A percentile compares a stretch with the other conserved stretches of the same genome.
These are phyloP conservation scores for Chrysoporthe austroafricana DNA, from an alignment of 2,329 filamentous ascomycete species.

Conservation along the genomic window DNA sequence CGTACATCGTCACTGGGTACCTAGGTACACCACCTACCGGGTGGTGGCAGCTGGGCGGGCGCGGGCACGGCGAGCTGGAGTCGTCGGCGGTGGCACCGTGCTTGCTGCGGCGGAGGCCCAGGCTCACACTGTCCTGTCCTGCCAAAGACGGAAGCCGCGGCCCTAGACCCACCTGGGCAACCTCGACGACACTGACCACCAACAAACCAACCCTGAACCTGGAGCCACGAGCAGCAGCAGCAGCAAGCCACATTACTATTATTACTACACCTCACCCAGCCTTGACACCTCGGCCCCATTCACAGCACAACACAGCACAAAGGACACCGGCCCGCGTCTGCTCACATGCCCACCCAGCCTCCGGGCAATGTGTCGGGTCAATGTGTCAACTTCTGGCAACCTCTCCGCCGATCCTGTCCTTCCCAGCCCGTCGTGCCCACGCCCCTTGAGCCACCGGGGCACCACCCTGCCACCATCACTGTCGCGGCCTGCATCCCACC, in stretches of 20 bases:
- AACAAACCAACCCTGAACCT: neutral
- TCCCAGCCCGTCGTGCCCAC: too few relatives aligned
- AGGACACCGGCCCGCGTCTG: neutral
- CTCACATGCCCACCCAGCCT: slow-evolving; percentile 3
- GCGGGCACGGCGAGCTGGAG: too few relatives aligned
- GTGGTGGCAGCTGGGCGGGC: too few relatives aligned
- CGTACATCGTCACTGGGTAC: too few relatives aligned
- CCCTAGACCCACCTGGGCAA: neutral
- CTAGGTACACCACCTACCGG: too few relatives aligned
- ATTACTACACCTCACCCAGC: neutral
- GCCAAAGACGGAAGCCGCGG: slow-evolving; percentile 12
- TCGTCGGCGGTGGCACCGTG: neutral
- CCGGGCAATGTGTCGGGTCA: neutral
- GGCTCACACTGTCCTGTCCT: slow-evolving; percentile 7
- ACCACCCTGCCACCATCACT: neutral
- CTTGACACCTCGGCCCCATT: neutral
- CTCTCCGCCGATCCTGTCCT: slow-evolving; percentile 1
- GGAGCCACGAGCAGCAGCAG: neutral
- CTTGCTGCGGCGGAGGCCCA: too few relatives aligned
- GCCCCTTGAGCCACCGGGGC: neutral
- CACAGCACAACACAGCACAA: neutral
- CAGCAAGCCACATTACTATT: neutral
- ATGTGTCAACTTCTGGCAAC: slow-evolving; percentile 1
- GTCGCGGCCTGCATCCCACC: neutral
- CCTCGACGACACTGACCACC: slow-evolving; percentile 8